These are phyloP conservation scores for Naumovozyma dairenensis DNA, from an alignment of 805 yeast species.

Conservation along the genomic window DNA sequence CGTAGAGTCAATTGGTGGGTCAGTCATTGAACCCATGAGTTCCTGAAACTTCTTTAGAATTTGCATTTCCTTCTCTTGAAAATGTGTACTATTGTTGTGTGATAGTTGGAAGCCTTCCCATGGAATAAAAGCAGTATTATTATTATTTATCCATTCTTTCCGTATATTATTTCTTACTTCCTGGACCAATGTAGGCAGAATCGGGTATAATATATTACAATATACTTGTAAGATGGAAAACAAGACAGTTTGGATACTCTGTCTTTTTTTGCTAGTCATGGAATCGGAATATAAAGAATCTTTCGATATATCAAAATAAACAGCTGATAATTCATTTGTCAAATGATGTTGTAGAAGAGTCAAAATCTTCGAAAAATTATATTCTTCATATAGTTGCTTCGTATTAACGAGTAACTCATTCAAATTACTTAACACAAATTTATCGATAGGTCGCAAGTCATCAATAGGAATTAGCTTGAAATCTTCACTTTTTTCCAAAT, in stretches of 20 bases:
- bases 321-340: slow-evolving; percentile 66
- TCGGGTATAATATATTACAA: slow-evolving; percentile 63
- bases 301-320: slow-evolving; percentile 79
- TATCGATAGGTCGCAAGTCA: slow-evolving; percentile 43
- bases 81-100: too few relatives aligned
- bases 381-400: slow-evolving; percentile 39
- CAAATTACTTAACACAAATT: slow-evolving; percentile 49
- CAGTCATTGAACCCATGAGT: slow-evolving; percentile 13
- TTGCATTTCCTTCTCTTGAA: slow-evolving; percentile 11
- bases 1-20: slow-evolving; percentile 15
- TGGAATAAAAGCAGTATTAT: too few relatives aligned
- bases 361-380: slow-evolving; percentile 62
- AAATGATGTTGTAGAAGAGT: slow-evolving; percentile 61
- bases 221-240: slow-evolving; percentile 49
- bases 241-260: slow-evolving; percentile 54
- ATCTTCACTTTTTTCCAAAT: slow-evolving; percentile 39
- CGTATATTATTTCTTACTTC: slow-evolving; percentile 72
- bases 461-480: slow-evolving; percentile 32
- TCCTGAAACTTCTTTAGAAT: slow-evolving; percentile 14
- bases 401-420: slow-evolving; percentile 36
- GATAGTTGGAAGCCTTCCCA: too few relatives aligned
- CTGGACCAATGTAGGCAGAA: slow-evolving; percentile 75
- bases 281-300: slow-evolving; percentile 75
- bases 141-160: slow-evolving; percentile 14
- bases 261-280: slow-evolving; percentile 29